phyloP scores from a whole-genome alignment of 2,329 filamentous ascomycete genomes.

The Pezicula carpinea region DNA sequence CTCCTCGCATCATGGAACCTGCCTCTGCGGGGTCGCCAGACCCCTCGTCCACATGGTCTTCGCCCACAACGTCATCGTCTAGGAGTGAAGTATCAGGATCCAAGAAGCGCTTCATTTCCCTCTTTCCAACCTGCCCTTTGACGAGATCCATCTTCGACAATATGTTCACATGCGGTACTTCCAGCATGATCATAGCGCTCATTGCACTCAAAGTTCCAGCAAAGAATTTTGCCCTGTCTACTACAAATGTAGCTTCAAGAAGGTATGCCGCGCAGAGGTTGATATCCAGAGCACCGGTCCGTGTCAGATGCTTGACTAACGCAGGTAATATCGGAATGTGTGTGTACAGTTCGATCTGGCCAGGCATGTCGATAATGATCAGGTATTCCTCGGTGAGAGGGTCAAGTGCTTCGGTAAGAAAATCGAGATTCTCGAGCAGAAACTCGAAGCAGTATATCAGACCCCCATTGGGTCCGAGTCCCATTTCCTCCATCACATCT shows the following conservation, averaged over 20 bases:
- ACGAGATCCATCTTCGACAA: constrained; percentile 97
- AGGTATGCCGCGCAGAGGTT: constrained; percentile 91
- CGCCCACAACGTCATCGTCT: constrained; percentile 57
- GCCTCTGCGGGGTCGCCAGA: constrained; percentile 55
- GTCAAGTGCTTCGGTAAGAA: constrained; percentile 79
- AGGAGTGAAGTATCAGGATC: constrained; percentile 80
- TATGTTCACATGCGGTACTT: constrained; percentile 94
- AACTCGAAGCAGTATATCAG: constrained; percentile 97
- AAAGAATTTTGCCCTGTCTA: constrained; percentile 97
- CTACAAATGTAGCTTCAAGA: constrained; percentile 90
- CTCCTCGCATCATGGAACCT: constrained; percentile 72
- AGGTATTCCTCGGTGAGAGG: constrained; percentile 89
- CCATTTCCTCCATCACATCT: constrained; percentile 95
- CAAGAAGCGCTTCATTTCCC: constrained; percentile 84
- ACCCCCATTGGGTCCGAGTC: constrained; percentile 84
- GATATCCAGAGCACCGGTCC: constrained; percentile 77
- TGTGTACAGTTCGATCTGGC: constrained; percentile 97
- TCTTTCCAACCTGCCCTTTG: constrained; percentile 80
- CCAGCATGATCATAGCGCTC: constrained; percentile 98
- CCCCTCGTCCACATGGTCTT: constrained; percentile 39
- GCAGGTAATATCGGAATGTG: constrained; percentile 89
- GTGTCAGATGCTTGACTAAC: constrained; percentile 75
- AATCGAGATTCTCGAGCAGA: constrained; percentile 89
- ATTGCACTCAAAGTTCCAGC: constrained; percentile 92
- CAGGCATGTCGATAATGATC: constrained; percentile 97